These are phyloP conservation scores for Candida morakotiae DNA, from an alignment of 805 yeast genomes.

Conservation along the genomic window DNA sequence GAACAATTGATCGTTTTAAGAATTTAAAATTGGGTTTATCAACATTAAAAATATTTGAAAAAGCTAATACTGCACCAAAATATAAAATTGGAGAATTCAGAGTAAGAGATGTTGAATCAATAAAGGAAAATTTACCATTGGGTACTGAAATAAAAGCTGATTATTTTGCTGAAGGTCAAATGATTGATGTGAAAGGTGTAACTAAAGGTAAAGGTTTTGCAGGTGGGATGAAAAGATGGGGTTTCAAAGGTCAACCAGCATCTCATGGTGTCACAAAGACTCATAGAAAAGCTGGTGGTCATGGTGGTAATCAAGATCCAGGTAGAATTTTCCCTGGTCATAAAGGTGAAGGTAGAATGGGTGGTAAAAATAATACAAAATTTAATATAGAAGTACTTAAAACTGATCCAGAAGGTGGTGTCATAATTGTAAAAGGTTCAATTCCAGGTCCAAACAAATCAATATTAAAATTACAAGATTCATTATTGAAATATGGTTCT, in stretches of 20 bases:
- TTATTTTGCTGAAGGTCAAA: conserved; percentile 79
- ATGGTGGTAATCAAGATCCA: conserved; percentile 93
- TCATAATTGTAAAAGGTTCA: conserved; percentile 80
- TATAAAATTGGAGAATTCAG: conserved; percentile 71
- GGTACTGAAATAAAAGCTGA: conserved; percentile 82
- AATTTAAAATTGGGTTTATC: conserved; percentile 37
- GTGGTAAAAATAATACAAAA: conserved; percentile 67
- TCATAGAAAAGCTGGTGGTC: conserved; percentile 96
- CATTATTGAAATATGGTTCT: conserved; percentile 52
- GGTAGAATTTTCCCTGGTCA: conserved; percentile 95
- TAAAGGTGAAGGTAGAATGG: conserved; percentile 98
- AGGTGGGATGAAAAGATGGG: conserved; percentile 97
- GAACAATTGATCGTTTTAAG: conserved; percentile 68
- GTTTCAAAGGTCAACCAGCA: conserved; percentile 84
- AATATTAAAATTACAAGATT: conserved; percentile 72
- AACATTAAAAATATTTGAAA: conserved; percentile 71
- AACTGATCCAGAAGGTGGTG: conserved; percentile 77
- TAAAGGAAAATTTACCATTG: conserved; percentile 46
- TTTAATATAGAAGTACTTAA: conserved; percentile 75
- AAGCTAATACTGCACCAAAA: conserved; percentile 84
- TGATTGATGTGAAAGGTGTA: conserved; percentile 72
- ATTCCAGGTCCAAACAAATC: conserved; percentile 86
- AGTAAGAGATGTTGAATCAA: conserved; percentile 60
- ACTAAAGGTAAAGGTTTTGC: conserved; percentile 95
- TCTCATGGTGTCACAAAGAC: conserved; percentile 93